phyloP scores from a whole-genome alignment of 225 moss, liverwort and hornwort genomes.

The Polytrichum formosum region DNA sequence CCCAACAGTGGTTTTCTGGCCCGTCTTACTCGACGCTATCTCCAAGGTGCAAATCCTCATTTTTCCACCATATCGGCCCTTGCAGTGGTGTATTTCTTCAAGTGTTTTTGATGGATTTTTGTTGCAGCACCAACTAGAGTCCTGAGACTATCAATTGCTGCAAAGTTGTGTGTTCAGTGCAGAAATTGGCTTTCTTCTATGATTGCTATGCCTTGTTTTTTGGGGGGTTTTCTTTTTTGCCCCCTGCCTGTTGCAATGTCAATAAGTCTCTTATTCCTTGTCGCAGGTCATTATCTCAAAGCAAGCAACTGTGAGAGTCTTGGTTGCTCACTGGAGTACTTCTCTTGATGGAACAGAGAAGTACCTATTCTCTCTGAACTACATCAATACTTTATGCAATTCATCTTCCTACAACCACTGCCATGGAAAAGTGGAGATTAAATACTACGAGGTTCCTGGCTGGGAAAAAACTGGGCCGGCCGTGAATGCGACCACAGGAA shows the following conservation, averaged over 20 bases:
- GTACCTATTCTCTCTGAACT: slow-evolving; percentile 43
- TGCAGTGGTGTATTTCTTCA: background rate
- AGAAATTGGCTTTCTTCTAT: too few relatives aligned
- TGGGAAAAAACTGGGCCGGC: slow-evolving; percentile 52
- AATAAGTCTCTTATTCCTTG: background rate
- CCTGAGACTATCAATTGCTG: background rate
- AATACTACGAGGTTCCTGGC: slow-evolving; percentile 50
- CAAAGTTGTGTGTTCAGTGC: background rate
- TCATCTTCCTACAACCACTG: slow-evolving; percentile 48
- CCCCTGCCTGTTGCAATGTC: background rate
- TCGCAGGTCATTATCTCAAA: slow-evolving; percentile 64
- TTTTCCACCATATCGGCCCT: background rate
- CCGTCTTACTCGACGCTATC: slow-evolving; percentile 52
- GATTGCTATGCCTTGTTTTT: background rate
- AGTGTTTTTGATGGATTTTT: background rate
- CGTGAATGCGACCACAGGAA: slow-evolving; percentile 22
- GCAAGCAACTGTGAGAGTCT: slow-evolving; percentile 47
- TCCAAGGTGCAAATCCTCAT: slow-evolving; percentile 30
- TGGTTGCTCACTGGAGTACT: slow-evolving; percentile 49
- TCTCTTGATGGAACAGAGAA: slow-evolving; percentile 33
- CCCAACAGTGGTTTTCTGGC: slow-evolving; percentile 45
- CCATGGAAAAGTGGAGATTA: slow-evolving; percentile 49
- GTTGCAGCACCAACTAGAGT: too few relatives aligned
- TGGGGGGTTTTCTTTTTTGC: background rate
- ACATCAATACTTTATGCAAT: slow-evolving; percentile 47